Conservation (phyloP, 306 rosid genomes). For the Lotus japonicus region DNA sequence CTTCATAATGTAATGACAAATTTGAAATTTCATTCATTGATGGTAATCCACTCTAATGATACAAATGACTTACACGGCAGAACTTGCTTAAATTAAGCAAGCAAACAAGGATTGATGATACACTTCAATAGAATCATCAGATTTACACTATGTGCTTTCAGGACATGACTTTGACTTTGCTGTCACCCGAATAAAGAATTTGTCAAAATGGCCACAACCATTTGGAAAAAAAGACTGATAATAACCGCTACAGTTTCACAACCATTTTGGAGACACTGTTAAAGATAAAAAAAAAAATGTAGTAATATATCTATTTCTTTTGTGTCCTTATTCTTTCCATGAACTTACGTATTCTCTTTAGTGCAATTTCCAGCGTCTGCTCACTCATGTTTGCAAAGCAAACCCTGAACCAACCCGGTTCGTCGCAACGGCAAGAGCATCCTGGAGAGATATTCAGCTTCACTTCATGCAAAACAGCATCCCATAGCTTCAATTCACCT, state of each 20-base stretch:
- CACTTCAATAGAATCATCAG: slow-evolving; percentile 9
- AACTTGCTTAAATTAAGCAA: slow-evolving; percentile 65
- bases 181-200: slow-evolving; percentile 24
- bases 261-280: background rate
- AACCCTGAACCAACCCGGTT: slow-evolving; percentile 97
- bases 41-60: background rate
- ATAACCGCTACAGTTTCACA: too few species aligned
- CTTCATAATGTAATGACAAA: slow-evolving; percentile 4
- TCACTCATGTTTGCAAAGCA: slow-evolving; percentile 93
- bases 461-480: slow-evolving; percentile 41
- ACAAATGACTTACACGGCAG: background rate
- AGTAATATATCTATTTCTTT: background rate
- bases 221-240: slow-evolving; percentile 19
- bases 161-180: slow-evolving; percentile 8
- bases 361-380: slow-evolving; percentile 56
- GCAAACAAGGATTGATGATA: slow-evolving; percentile 42
- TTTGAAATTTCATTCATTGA: slow-evolving; percentile 4
- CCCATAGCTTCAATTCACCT: slow-evolving; percentile 72
- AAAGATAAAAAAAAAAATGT: background rate
- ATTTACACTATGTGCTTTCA: slow-evolving; percentile 21
- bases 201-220: slow-evolving; percentile 46
- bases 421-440: slow-evolving; percentile 79
- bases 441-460: slow-evolving; percentile 90
- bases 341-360: slow-evolving; percentile 56
- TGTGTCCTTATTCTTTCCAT: slow-evolving; percentile 25